A percentile compares a stretch with the other conserved stretches of the same genome.
These are phyloP conservation scores for Waltergamsia citrina DNA, from an alignment of 2,329 filamentous ascomycete genomes.

Conservation along the genomic window DNA sequence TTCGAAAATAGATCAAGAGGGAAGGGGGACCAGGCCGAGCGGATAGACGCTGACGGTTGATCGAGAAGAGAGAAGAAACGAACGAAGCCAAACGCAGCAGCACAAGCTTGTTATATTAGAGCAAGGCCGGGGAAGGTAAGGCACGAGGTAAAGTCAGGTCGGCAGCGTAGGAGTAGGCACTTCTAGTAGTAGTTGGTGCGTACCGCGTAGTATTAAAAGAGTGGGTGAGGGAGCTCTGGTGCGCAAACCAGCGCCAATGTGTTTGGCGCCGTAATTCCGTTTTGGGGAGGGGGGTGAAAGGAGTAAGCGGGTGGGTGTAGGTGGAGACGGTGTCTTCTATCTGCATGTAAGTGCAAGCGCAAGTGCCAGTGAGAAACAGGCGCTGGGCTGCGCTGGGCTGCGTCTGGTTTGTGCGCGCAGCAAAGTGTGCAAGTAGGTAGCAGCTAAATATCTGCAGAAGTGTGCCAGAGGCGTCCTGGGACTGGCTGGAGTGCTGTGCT, in stretches of 20 bases:
- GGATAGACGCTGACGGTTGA: slow-evolving; percentile 4
- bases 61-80: slow-evolving; percentile 1
- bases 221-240: no score
- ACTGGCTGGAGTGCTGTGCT: neutral
- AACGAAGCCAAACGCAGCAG: slow-evolving; percentile 3
- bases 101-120: slow-evolving; percentile 5
- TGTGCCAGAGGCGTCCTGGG: neutral
- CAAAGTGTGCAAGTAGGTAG: neutral
- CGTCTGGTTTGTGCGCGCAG: neutral
- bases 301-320: slow-evolving; percentile 2
- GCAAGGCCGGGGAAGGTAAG: no score
- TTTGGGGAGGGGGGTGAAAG: slow-evolving; percentile 4
- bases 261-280: slow-evolving; percentile 6
- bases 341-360: neutral
- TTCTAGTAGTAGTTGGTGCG: slow-evolving; percentile 1
- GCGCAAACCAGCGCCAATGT: no score
- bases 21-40: slow-evolving; percentile 3
- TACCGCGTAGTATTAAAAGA: no score
- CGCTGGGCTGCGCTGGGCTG: neutral
- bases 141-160: no score
- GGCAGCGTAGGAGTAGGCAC: neutral
- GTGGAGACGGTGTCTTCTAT: neutral
- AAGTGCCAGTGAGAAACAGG: slow-evolving; percentile 1
- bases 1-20: neutral
- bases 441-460: neutral